Conservation (phyloP, 176 grass and related monocot genomes). For the Dactylis glomerata region DNA sequence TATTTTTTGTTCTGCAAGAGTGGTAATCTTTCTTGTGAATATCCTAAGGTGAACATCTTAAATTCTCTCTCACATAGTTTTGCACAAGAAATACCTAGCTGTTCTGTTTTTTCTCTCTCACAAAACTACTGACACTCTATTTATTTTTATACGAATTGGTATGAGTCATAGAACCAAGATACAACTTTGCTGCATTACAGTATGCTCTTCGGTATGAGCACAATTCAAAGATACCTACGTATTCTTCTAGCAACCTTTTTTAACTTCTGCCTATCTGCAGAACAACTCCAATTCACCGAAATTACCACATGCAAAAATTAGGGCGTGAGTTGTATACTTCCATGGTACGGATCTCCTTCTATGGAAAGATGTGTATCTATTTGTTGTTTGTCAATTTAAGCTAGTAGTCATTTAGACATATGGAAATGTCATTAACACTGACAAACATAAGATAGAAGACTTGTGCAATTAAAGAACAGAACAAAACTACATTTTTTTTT, state of each 20-base stretch:
- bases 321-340: not conserved
- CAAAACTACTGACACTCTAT: not conserved
- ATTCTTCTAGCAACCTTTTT: not conserved
- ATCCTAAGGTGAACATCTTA: not conserved
- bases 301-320: not conserved
- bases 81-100: not conserved
- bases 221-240: not conserved
- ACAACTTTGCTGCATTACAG: not conserved
- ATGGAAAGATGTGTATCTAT: not conserved
- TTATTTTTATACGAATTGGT: not conserved
- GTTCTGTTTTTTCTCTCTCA: not conserved
- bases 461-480: not conserved
- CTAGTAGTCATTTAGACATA: not conserved
- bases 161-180: not conserved
- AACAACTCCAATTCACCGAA: not conserved
- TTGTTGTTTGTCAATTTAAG: not conserved
- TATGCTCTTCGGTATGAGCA: not conserved
- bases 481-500: not conserved
- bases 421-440: not conserved
- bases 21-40: not conserved
- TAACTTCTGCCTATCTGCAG: not conserved
- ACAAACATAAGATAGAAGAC: not conserved
- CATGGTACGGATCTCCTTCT: not conserved
- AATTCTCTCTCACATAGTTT: not conserved
- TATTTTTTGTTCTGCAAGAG: not conserved